Conservation (phyloP, 352 stramenopile genomes). For the Phytophthora citrophthora region DNA sequence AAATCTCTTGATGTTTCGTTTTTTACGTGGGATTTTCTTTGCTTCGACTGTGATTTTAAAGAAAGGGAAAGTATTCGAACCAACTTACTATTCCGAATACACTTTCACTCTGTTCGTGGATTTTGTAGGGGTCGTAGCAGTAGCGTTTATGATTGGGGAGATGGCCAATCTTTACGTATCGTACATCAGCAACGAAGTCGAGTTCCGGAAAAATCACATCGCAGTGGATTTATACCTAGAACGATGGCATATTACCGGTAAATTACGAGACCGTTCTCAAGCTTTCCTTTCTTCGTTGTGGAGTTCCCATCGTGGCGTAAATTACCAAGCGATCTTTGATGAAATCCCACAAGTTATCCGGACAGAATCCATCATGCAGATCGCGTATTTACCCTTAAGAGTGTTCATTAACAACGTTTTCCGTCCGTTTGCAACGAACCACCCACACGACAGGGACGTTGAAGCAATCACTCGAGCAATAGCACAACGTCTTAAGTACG, state of each 20-base stretch:
- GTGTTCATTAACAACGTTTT: conserved; percentile 54
- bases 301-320: conserved; percentile 64
- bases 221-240: conserved; percentile 57
- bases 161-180: conserved; percentile 59
- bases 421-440: conserved; percentile 38
- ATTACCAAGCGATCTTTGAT: conserved; percentile 63
- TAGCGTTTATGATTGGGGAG: conserved; percentile 64
- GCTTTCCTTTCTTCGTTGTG: conserved; percentile 62
- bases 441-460: conserved; percentile 39
- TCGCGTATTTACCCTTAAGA: conserved; percentile 46
- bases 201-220: conserved; percentile 69
- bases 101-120: conserved; percentile 53
- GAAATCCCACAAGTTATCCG: conserved; percentile 58
- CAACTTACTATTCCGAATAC: conserved; percentile 23
- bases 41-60: conserved; percentile 50
- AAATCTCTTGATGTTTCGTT: conserved; percentile 28
- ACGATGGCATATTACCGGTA: conserved; percentile 48
- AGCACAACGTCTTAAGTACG: conserved; percentile 60
- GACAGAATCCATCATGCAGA: conserved; percentile 54
- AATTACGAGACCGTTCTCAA: conserved; percentile 46
- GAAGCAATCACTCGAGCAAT: conserved; percentile 43
- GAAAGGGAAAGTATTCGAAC: conserved; percentile 49
- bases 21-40: conserved; percentile 61
- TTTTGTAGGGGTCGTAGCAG: conserved; percentile 46
- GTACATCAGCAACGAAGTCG: conserved; percentile 67